phyloP scores from a whole-genome alignment of 2,329 filamentous ascomycete genomes.

The Penicillium sclerotiorum region DNA sequence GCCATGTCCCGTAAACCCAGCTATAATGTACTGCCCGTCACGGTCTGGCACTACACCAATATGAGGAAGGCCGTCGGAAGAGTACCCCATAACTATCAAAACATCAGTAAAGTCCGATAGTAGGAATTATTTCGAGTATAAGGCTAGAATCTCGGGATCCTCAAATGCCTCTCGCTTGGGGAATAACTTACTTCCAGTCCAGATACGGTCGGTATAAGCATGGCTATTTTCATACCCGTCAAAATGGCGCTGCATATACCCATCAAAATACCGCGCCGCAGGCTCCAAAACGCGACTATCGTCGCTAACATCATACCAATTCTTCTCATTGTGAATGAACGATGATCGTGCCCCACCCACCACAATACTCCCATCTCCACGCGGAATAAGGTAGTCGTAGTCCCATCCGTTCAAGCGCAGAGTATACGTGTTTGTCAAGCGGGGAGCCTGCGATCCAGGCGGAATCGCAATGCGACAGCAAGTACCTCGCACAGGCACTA shows the following conservation, averaged over 20 bases:
- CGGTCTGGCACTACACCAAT: slow-evolving; percentile 53
- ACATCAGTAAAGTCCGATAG: too few species aligned
- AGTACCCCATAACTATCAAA: slow-evolving; percentile 54
- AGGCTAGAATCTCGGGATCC: too few species aligned
- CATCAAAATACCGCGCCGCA: slow-evolving; percentile 45
- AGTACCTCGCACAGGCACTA: slow-evolving; percentile 72
- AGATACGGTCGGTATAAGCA: slow-evolving; percentile 35
- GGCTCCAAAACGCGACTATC: slow-evolving; percentile 54
- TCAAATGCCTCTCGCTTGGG: too few species aligned
- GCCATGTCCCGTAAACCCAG: slow-evolving; percentile 67
- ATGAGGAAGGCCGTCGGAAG: slow-evolving; percentile 54
- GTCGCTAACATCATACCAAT: slow-evolving; percentile 50
- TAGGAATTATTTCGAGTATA: not conserved
- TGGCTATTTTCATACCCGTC: slow-evolving; percentile 39
- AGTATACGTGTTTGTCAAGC: slow-evolving; percentile 56
- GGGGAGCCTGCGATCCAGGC: slow-evolving; percentile 23
- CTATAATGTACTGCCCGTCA: slow-evolving; percentile 57
- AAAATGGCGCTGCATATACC: slow-evolving; percentile 42
- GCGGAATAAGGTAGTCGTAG: slow-evolving; percentile 69
- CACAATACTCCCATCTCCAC: slow-evolving; percentile 57
- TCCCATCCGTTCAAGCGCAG: slow-evolving; percentile 61
- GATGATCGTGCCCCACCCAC: slow-evolving; percentile 64
- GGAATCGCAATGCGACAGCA: slow-evolving; percentile 38
- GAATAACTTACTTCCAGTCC: slow-evolving; percentile 39
- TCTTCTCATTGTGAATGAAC: slow-evolving; percentile 30